Conservation (phyloP, 2,329 filamentous ascomycete genomes). For the Fusarium bulbicola region DNA sequence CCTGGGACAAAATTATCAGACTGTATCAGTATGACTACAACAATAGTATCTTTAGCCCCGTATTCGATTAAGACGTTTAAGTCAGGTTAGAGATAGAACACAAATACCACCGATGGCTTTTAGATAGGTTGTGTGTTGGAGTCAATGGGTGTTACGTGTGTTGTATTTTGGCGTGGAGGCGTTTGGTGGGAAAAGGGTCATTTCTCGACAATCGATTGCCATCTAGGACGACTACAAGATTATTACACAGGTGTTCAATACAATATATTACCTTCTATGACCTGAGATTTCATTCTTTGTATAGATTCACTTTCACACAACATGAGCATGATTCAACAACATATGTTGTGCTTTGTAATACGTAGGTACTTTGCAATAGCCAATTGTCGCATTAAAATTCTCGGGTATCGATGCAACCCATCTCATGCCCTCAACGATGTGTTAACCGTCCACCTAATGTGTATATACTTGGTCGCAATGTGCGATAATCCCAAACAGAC, state of each 20-base stretch:
- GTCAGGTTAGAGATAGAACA: background rate
- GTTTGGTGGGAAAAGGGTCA: background rate
- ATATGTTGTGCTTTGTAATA: background rate
- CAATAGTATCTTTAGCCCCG: background rate
- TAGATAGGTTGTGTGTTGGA: background rate
- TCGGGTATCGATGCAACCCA: slow-evolving; percentile 32
- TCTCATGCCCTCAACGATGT: slow-evolving; percentile 17
- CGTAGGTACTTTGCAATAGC: background rate
- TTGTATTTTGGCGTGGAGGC: background rate
- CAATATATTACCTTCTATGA: background rate
- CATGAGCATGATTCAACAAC: background rate
- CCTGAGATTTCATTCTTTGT: background rate
- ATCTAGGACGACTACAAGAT: background rate
- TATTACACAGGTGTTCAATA: background rate
- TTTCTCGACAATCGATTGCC: background rate
- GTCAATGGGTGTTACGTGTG: background rate
- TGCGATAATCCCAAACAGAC: slow-evolving; percentile 13
- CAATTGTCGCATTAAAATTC: slow-evolving; percentile 22
- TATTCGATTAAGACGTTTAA: background rate
- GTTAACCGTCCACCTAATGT: slow-evolving; percentile 2
- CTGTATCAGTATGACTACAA: slow-evolving; percentile 26
- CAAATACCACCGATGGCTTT: background rate
- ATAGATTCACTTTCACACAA: background rate
- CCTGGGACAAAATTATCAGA: slow-evolving; percentile 13
- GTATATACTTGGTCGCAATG: background rate